Evolutionary conservation across 495 filamentous ascomycete genomes (phyloP).

Genomic region (Aspergillus olivimuriae): DNA sequence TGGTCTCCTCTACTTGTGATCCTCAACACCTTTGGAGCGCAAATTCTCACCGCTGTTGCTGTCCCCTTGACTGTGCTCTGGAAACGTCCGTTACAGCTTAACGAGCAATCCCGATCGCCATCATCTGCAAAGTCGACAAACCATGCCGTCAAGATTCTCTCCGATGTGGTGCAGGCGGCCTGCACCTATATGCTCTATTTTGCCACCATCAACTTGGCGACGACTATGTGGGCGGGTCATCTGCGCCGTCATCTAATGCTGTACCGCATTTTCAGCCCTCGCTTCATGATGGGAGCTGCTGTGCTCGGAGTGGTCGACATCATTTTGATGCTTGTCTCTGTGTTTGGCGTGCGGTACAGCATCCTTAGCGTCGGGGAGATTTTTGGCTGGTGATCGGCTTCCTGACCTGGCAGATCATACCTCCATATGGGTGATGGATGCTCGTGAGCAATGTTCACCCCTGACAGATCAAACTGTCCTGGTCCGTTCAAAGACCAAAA

Average conservation of each 20-base stretch:
- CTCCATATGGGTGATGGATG: too few relatives aligned
- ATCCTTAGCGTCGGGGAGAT: slow-evolving; percentile 73
- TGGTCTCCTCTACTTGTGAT: slow-evolving; percentile 77
- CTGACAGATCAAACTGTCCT: too few relatives aligned
- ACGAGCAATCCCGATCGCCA: slow-evolving; percentile 21
- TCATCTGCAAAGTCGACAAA: slow-evolving; percentile 34
- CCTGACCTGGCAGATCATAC: too few relatives aligned
- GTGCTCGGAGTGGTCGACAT: slow-evolving; percentile 72
- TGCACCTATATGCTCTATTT: slow-evolving; percentile 73
- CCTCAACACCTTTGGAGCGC: slow-evolving; percentile 83
- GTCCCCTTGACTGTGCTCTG: slow-evolving; percentile 81
- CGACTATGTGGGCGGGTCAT: slow-evolving; percentile 80
- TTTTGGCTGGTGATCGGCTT: slow-evolving; percentile 62
- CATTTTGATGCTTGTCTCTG: slow-evolving; percentile 57
- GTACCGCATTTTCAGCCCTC: slow-evolving; percentile 87
- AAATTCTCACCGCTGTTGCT: slow-evolving; percentile 71
- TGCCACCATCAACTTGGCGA: slow-evolving; percentile 72
- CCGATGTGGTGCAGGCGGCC: slow-evolving; percentile 60
- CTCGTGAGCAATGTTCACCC: too few relatives aligned
- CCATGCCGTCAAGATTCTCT: slow-evolving; percentile 49
- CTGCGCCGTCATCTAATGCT: slow-evolving; percentile 91
- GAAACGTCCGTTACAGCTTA: slow-evolving; percentile 56
- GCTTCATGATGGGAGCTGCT: slow-evolving; percentile 78
- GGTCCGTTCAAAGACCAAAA: too few relatives aligned
- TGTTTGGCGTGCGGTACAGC: slow-evolving; percentile 67